Evolutionary conservation across 306 rosid species (phyloP), one percentile per base, ranked within the genome.

Genomic region (Chamaecrista fasciculata): DNA sequence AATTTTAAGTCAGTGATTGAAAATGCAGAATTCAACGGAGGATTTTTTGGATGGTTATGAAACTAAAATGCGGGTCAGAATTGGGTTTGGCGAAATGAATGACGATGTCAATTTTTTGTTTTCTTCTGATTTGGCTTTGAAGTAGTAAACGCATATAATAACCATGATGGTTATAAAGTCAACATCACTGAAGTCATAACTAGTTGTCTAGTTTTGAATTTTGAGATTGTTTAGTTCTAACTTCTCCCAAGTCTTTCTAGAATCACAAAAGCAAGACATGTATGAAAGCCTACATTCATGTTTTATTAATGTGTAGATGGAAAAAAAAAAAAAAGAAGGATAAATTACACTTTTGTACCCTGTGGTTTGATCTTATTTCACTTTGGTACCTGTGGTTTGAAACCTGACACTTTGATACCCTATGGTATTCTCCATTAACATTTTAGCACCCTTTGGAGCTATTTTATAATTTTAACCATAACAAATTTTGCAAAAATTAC

Each of bases 1-100:
- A 34, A 2, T 34, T 6, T 34, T n/a, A n/a, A 7, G 40, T 34
- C 4, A 34, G 40, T 53, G 18, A 25, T 18, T 18, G 14, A 53
- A 14, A 55, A 5, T 6, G 37, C 23, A 55, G 40, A 67, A 63
- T 74, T 79, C 72, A 75, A 80, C 9, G 77, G 47, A 46, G 33
- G 5, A 19, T 14, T 61, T 0, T 31, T n/a, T n/a, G n/a, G 18
- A 23, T 16, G 46, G 26, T 31, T 31, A 20, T 53, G 78, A 12
- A 26, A 65, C 5, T 36, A 64, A 58, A 9, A 56, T 39, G 18
- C 33, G 64, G 50, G 66, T 70, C 58, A 57, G 28, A 39, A 10
- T 46, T 34, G 49, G 28, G 23, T 66, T 18, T 4, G 75, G 19
- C 8, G 29, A 48, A 57, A 24, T n/a, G n/a, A n/a, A n/a, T 5